A percentile compares a stretch with the other conserved stretches of the same genome.
Conservation (phyloP, 352 stramenopile species). For the Phytophthora agathidicida region DNA sequence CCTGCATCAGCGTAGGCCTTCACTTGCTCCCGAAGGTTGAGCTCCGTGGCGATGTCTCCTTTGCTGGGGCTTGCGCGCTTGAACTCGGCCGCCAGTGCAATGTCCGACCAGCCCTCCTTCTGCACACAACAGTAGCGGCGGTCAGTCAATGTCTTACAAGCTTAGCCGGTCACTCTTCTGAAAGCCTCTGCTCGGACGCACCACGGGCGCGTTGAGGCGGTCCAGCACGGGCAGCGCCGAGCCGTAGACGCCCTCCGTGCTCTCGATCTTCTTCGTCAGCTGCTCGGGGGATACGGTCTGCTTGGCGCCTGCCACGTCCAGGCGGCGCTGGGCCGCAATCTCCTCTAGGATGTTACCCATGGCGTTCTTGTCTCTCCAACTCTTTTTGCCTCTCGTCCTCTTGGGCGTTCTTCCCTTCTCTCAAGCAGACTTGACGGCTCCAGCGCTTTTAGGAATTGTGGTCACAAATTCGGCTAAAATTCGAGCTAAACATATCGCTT, state of each 20-base stretch:
- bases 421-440: no score
- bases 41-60: slow-evolving; percentile 92
- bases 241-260: slow-evolving; percentile 82
- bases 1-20: slow-evolving; percentile 91
- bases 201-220: slow-evolving; percentile 80
- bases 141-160: not conserved
- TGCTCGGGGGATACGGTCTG: slow-evolving; percentile 39
- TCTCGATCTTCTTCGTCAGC: slow-evolving; percentile 77
- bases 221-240: slow-evolving; percentile 87
- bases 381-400: no score
- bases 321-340: slow-evolving; percentile 75
- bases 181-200: slow-evolving; percentile 25
- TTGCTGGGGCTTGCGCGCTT: slow-evolving; percentile 98
- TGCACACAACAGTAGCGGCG: slow-evolving; percentile 28
- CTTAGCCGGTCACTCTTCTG: not conserved
- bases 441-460: not conserved
- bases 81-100: slow-evolving; percentile 98
- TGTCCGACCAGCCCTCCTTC: slow-evolving; percentile 63
- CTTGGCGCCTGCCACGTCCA: slow-evolving; percentile 74
- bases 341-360: slow-evolving; percentile 80
- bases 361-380: not conserved
- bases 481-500: no score
- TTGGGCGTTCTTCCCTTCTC: no score
- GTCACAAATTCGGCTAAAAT: slow-evolving; percentile 8
- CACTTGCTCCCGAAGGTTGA: slow-evolving; percentile 90